Conservation (phyloP, 1,284 basidiomycete genomes). For the Exobasidium cylindrosporum region DNA sequence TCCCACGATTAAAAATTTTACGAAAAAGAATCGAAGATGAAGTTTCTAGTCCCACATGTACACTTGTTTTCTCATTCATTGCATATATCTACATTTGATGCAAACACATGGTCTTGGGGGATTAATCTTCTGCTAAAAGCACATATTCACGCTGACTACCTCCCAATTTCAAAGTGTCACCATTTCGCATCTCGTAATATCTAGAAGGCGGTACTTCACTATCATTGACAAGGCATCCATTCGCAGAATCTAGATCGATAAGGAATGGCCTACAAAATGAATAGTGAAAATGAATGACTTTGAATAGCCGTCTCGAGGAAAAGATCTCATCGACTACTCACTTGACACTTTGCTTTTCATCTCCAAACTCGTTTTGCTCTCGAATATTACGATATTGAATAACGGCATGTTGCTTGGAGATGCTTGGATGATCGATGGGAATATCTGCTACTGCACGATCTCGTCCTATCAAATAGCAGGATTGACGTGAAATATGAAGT, state of each 20-base stretch:
- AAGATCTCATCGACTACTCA: constrained; percentile 10
- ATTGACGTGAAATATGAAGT: constrained; percentile 85
- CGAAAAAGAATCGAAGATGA: too few species aligned
- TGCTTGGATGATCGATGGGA: constrained; percentile 87
- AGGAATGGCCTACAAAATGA: constrained; percentile 57
- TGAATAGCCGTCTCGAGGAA: constrained; percentile 10
- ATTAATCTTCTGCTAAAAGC: constrained; percentile 37
- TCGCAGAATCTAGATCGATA: constrained; percentile 94
- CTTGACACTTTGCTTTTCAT: constrained; percentile 60
- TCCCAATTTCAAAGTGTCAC: constrained; percentile 61
- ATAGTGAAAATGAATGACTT: background rate
- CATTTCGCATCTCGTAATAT: constrained; percentile 82
- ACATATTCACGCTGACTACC: constrained; percentile 49
- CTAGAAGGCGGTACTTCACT: constrained; percentile 77
- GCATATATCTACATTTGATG: background rate
- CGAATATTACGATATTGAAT: constrained; percentile 87
- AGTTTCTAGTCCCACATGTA: too few species aligned
- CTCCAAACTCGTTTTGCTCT: constrained; percentile 84
- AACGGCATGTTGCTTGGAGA: constrained; percentile 96
- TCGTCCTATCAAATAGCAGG: constrained; percentile 86
- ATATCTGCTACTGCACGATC: constrained; percentile 72
- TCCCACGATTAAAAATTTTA: too few species aligned
- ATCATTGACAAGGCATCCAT: constrained; percentile 87
- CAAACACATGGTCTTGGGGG: background rate
- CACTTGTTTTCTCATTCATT: background rate